Base-by-base conservation (phyloP, 2,329 filamentous ascomycete genomes). In the Alternaria brassicae region DNA sequence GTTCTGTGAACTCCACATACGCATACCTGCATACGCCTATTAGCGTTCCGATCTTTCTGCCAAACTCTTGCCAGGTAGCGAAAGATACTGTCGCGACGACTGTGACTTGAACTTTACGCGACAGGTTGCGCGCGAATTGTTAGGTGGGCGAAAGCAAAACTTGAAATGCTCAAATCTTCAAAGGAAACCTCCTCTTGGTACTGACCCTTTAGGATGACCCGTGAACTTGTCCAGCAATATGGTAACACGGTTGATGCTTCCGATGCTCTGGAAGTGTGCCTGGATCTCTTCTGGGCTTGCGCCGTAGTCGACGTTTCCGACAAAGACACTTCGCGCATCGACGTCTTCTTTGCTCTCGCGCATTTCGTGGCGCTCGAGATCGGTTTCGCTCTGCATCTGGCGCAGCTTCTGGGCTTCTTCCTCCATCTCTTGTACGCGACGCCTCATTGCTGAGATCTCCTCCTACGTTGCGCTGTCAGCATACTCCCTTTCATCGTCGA, bases 201-300 rank as follows among this genome's bases (percentile, higher is more conserved):
- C 89, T 80, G 83, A 97, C 93, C 95, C 95, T 84, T 99, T 99
- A n/a, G 95, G 95, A 83, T 98, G 93, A 65, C 95, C 95, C 10
- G 93, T 97, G 76, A 97, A 98, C 83, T 99, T 99, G 82, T 99
- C 95, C 70, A 99, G 83, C 69, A 99, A 83, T 68, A 99, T 99
- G 1, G 95, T 99, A 60, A 99, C 95, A 61, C 95, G 90, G 80
- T 99, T 99, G 84, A 99, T 99, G 68, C 91, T 92, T 61, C 95
- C 95, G 73, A 93, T 96, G 83, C 89, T 96, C 83, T 97, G 93
- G 82, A 99, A 99, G 77, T 99, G 95, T 60, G 93, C 92, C 83
- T 99, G 95, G 60, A 99, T 95, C 82, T 99, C 95, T 81, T 99
- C 95, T 2, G 95, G 95, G 27, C 93, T 96, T 21, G 94, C 93